These are phyloP conservation scores for Vaccinium vitisidaea DNA, from an alignment of 148 eudicot genomes.

Conservation along the genomic window DNA sequence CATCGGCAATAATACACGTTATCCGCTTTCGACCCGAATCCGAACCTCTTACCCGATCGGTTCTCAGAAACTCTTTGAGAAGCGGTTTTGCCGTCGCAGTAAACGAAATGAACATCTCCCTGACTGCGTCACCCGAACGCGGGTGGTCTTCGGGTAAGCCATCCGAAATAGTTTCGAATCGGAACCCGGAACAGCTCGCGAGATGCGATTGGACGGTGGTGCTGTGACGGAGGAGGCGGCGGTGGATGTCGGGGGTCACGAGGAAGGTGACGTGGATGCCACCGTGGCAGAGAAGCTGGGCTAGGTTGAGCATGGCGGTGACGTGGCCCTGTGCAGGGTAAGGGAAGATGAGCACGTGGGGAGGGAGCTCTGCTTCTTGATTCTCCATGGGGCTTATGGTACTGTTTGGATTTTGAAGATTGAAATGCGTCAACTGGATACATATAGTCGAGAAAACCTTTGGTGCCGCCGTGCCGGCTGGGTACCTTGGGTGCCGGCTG, in stretches of 20 bases:
- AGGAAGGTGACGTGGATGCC: constrained; percentile 31
- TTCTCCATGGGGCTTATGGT: neutral
- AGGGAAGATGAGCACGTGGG: constrained; percentile 43
- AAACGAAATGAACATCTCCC: neutral
- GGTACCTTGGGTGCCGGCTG: too few relatives aligned
- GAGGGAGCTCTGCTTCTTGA: neutral
- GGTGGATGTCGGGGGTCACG: constrained; percentile 16
- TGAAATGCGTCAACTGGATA: neutral
- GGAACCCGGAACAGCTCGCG: constrained; percentile 20
- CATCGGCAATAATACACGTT: constrained; percentile 37
- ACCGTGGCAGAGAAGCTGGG: constrained; percentile 35
- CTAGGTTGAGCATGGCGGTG: constrained; percentile 22
- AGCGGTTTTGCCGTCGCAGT: constrained; percentile 8
- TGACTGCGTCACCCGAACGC: constrained; percentile 2
- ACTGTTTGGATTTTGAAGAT: neutral
- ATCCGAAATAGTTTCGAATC: constrained; percentile 28
- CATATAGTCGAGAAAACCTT: too few relatives aligned
- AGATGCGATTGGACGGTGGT: constrained; percentile 8
- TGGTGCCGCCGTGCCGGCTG: too few relatives aligned
- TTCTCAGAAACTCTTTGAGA: constrained; percentile 26
- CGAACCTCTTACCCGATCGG: neutral
- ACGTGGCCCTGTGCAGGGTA: constrained; percentile 53
- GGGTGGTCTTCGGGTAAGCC: constrained; percentile 30
- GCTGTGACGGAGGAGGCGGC: constrained; percentile 25
- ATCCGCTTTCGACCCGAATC: constrained; percentile 8